A percentile compares a stretch with the other conserved stretches of the same genome.
Evolutionary conservation across 345 rosid species (phyloP).

Genomic region (Turnera subulata): DNA sequence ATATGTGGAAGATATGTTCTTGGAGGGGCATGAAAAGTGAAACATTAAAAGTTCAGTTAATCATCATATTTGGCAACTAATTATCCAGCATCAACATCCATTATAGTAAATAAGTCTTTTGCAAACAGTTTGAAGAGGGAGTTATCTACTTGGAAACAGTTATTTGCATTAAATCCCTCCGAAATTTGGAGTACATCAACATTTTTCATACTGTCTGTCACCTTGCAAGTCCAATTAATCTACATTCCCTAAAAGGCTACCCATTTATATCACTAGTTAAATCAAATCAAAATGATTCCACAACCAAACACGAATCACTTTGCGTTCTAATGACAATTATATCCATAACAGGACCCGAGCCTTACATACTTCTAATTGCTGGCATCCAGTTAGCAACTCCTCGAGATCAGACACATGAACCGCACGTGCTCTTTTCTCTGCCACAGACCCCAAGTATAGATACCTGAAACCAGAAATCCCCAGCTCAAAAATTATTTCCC

Average conservation of each 20-base stretch:
- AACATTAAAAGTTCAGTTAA: too few species aligned
- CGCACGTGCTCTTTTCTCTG: slow-evolving; percentile 71
- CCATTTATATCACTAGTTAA: background rate
- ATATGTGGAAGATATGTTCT: too few species aligned
- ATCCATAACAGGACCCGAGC: background rate
- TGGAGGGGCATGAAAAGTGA: too few species aligned
- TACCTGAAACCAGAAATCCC: slow-evolving; percentile 37
- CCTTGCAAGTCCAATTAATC: background rate
- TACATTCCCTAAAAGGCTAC: background rate
- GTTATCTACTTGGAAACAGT: background rate
- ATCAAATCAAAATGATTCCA: background rate
- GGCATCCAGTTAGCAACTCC: slow-evolving; percentile 75
- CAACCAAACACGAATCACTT: background rate
- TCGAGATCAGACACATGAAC: slow-evolving; percentile 66
- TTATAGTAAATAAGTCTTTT: background rate
- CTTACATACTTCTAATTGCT: slow-evolving; percentile 88
- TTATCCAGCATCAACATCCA: too few species aligned
- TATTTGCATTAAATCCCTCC: too few species aligned
- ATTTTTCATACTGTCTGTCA: too few species aligned
- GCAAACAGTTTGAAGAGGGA: too few species aligned
- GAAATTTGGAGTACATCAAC: too few species aligned
- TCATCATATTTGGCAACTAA: too few species aligned
- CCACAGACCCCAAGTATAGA: slow-evolving; percentile 78
- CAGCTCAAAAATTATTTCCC: too few species aligned
- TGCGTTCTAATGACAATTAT: background rate